Evolutionary conservation across 345 rosid genomes (phyloP).

Genomic region (Triadica sebifera): DNA sequence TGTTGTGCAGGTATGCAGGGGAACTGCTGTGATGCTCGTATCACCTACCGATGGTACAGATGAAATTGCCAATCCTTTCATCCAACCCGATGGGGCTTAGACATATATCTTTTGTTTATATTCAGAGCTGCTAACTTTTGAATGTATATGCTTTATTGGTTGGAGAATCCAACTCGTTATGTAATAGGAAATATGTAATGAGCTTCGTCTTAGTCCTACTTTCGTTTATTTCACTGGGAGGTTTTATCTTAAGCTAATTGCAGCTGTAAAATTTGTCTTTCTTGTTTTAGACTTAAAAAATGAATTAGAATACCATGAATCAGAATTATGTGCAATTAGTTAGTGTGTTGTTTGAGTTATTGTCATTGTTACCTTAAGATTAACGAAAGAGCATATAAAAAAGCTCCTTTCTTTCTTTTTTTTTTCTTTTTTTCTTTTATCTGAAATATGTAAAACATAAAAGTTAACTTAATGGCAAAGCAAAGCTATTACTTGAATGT

Average conservation of each 20-base stretch:
- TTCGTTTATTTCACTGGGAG: not conserved
- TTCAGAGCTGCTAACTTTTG: constrained; percentile 8
- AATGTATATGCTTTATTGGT: not conserved
- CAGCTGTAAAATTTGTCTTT: constrained; percentile 1
- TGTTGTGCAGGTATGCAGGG: constrained; percentile 80
- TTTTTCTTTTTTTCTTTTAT: too few species aligned
- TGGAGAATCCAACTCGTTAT: not conserved
- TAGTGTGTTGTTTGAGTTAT: too few species aligned
- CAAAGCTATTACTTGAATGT: too few species aligned
- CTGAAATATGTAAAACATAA: too few species aligned
- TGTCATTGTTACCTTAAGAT: too few species aligned
- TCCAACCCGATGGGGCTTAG: constrained; percentile 85
- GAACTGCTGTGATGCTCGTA: constrained; percentile 98
- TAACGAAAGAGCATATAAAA: too few species aligned
- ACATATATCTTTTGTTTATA: not conserved
- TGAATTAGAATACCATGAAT: not conserved
- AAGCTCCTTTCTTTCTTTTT: too few species aligned
- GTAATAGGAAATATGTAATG: constrained; percentile 4
- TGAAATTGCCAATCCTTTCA: constrained; percentile 93
- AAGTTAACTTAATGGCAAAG: too few species aligned
- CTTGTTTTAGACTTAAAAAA: not conserved
- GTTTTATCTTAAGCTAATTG: not conserved
- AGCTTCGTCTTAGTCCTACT: too few species aligned
- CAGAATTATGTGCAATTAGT: too few species aligned
- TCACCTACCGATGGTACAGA: constrained; percentile 98